Conservation (phyloP, 148 eudicot species). For the Rhododendron ferrugineum region DNA sequence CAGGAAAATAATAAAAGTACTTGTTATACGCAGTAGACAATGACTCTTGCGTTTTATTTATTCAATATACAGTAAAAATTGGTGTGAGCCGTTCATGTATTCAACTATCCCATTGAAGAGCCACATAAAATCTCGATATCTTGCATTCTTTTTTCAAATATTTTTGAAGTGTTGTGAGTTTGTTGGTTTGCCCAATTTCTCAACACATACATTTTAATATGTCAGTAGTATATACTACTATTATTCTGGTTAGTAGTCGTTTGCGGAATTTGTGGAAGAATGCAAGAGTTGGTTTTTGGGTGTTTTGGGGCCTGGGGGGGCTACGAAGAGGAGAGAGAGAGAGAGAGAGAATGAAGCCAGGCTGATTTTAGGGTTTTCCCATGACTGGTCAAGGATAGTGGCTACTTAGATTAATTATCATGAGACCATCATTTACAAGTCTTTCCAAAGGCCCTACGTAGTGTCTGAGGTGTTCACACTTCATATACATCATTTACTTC, state of each 20-base stretch:
- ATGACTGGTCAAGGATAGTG: background rate
- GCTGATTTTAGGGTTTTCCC: background rate
- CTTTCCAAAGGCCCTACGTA: background rate
- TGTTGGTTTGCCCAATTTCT: too few relatives aligned
- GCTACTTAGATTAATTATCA: background rate
- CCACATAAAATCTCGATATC: too few relatives aligned
- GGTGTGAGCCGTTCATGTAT: too few relatives aligned
- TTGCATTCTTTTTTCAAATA: too few relatives aligned
- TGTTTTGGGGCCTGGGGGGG: background rate
- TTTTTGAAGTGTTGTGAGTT: too few relatives aligned
- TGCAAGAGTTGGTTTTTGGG: background rate
- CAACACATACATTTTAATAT: too few relatives aligned
- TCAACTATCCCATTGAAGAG: too few relatives aligned
- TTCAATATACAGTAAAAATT: too few relatives aligned
- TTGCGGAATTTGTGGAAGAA: background rate
- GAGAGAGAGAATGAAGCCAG: background rate
- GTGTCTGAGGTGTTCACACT: background rate
- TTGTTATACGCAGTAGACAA: too few relatives aligned
- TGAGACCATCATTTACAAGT: background rate
- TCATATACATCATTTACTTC: background rate
- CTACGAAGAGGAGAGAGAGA: background rate
- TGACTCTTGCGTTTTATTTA: too few relatives aligned
- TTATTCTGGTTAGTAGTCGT: background rate
- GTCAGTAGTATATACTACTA: too few relatives aligned
- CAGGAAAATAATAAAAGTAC: too few relatives aligned